Conservation (phyloP, 257 asterid genomes). For the Thymus mandschuricus region DNA sequence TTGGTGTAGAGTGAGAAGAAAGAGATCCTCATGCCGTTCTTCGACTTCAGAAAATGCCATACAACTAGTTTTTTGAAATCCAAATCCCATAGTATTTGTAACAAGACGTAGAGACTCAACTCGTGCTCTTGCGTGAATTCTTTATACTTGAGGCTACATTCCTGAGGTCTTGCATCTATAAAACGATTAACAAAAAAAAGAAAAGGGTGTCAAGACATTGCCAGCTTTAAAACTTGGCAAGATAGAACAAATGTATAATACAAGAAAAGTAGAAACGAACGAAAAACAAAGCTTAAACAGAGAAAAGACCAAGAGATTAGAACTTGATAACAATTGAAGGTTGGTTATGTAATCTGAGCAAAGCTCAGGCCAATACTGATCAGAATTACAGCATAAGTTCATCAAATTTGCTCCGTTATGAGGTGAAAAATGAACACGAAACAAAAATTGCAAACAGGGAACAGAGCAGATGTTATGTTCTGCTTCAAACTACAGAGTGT, state of each 20-base stretch:
- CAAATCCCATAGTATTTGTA: background rate
- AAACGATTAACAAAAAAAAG: background rate
- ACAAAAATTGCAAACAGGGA: background rate
- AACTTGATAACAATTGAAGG: background rate
- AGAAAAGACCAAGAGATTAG: too few relatives aligned
- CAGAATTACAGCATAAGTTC: background rate
- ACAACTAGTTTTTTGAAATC: background rate
- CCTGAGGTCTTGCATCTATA: constrained; percentile 74
- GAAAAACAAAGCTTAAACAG: too few relatives aligned
- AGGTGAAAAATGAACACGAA: background rate
- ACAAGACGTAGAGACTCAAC: constrained; percentile 31
- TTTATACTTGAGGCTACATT: constrained; percentile 59
- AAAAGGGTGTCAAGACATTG: too few relatives aligned
- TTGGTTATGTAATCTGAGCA: background rate
- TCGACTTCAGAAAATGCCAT: background rate
- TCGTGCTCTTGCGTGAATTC: constrained; percentile 45
- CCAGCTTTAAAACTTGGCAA: background rate
- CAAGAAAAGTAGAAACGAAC: background rate
- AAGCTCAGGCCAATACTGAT: background rate
- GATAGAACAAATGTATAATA: background rate
- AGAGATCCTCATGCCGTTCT: too few relatives aligned
- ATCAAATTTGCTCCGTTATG: background rate
- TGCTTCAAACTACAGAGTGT: background rate
- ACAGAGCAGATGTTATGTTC: constrained; percentile 1
- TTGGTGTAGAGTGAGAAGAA: too few relatives aligned